These are phyloP conservation scores for Diaporthe caulivora DNA, from an alignment of 2,329 filamentous ascomycete species.

Conservation along the genomic window DNA sequence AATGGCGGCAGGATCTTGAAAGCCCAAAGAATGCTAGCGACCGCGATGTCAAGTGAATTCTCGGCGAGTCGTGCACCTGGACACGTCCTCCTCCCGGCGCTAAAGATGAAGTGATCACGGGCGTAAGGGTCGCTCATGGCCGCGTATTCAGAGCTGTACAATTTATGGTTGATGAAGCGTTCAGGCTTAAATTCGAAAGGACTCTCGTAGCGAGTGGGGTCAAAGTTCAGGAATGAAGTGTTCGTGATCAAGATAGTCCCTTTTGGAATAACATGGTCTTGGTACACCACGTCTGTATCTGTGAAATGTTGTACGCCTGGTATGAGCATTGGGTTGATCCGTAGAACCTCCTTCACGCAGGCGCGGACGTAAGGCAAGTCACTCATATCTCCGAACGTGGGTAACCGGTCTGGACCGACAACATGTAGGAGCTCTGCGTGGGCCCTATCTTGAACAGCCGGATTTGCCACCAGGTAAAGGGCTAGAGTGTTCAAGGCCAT, in stretches of 20 bases:
- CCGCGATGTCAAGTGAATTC: conserved; percentile 49
- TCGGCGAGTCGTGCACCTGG: conserved; percentile 61
- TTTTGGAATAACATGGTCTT: conserved; percentile 58
- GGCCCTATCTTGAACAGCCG: conserved; percentile 51
- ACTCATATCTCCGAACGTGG: conserved; percentile 46
- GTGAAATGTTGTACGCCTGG: conserved; percentile 57
- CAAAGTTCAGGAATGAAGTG: conserved; percentile 45
- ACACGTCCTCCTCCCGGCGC: conserved; percentile 58
- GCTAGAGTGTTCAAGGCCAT: neutral
- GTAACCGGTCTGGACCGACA: conserved; percentile 47
- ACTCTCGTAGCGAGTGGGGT: conserved; percentile 41
- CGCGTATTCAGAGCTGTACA: conserved; percentile 42
- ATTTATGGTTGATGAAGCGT: conserved; percentile 39
- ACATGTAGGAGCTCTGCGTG: conserved; percentile 57
- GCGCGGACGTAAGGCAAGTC: conserved; percentile 40
- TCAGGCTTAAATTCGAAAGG: conserved; percentile 41
- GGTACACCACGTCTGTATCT: conserved; percentile 59
- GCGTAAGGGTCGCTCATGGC: conserved; percentile 44
- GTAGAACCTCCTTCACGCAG: conserved; percentile 27
- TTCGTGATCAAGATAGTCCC: conserved; percentile 55
- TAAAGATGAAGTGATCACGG: conserved; percentile 58
- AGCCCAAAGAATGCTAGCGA: conserved; percentile 21
- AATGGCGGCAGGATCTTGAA: neutral
- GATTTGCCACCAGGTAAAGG: conserved; percentile 40
- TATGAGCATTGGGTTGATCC: conserved; percentile 40